Evolutionary conservation across 2,329 filamentous ascomycete genomes (phyloP).

Genomic region (Sporothrix brunneoviolacea): DNA sequence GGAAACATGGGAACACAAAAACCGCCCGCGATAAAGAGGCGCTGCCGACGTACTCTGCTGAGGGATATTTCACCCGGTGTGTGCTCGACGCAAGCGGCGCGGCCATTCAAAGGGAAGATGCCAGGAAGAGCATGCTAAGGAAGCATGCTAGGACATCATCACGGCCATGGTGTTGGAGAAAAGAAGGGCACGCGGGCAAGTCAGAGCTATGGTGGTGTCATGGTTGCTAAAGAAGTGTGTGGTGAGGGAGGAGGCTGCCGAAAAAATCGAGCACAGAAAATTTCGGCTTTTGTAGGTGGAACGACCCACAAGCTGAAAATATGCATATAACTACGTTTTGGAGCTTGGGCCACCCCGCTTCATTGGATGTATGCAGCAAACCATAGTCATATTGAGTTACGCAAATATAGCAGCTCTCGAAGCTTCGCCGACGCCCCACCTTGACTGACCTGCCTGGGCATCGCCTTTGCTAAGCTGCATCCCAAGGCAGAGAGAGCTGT

Average conservation of each 20-base stretch:
- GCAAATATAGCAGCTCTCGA: no score
- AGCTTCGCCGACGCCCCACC: no score
- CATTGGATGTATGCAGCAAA: no score
- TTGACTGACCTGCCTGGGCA: no score
- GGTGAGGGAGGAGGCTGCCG: no score
- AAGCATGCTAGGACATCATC: not conserved
- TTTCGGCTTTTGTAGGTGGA: not conserved
- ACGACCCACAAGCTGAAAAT: not conserved
- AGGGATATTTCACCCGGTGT: conserved; percentile 23
- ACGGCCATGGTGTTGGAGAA: not conserved
- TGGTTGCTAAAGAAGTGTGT: not conserved
- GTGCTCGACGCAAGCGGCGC: conserved; percentile 3
- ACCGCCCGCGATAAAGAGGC: no score
- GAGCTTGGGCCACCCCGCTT: no score
- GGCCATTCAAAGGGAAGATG: conserved; percentile 15
- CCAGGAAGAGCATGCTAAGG: not conserved
- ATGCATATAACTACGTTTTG: no score
- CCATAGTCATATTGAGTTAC: no score
- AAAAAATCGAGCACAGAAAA: no score
- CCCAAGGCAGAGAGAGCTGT: no score
- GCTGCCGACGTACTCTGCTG: conserved; percentile 22
- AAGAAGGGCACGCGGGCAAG: not conserved
- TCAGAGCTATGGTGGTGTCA: not conserved
- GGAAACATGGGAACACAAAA: not conserved
- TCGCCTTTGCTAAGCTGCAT: no score